Evolutionary conservation across 306 rosid species (phyloP), one percentile per base, ranked within the genome.

Genomic region (Dryas alaskensis): DNA sequence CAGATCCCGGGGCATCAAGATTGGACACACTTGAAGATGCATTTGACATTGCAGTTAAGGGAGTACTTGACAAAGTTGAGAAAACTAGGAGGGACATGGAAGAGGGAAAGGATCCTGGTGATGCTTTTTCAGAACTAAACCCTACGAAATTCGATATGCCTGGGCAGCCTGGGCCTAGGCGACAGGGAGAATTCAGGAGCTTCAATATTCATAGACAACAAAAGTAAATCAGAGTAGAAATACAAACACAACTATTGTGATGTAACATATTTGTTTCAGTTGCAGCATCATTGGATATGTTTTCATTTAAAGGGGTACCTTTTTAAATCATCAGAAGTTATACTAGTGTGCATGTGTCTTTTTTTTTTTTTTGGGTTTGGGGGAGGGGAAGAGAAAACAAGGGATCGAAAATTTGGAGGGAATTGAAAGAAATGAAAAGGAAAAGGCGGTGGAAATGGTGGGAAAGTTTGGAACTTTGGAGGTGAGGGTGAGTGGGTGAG

Each of bases 11-110:
- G 19, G 69, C 45, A 46, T 2, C 78, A 2, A 82, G 81, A 75
- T 55, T 76, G 39, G 69, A 67, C 55, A 78, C 25, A 0, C 4
- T 65, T 73, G 87, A 87, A 67, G 94, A 87, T 81, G 94, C 88
- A 59, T 83, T 83, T 83, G 88, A 79, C 57, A 8, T 89, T 49
- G 83, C 93, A 47, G 83, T 81, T 14, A 83, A 86, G 72, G 88
- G 85, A 66, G 42, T 89, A 57, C 67, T 89, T 50, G 63, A 69
- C 51, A 87, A 84, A 76, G 75, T 86, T 42, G 83, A 83, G 59
- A 71, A 42, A 13, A 44, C 76, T 4, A 79, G 75, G 75, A 75
- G 16, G 64, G 60, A 81, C 13, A 73, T 68, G 25, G 17, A 52
- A 43, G 61, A 39, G 40, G 73, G 83, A 16, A 43, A 39, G 57